Base-by-base conservation (phyloP, 1,284 basidiomycete genomes). In the Pascua sp. region DNA sequence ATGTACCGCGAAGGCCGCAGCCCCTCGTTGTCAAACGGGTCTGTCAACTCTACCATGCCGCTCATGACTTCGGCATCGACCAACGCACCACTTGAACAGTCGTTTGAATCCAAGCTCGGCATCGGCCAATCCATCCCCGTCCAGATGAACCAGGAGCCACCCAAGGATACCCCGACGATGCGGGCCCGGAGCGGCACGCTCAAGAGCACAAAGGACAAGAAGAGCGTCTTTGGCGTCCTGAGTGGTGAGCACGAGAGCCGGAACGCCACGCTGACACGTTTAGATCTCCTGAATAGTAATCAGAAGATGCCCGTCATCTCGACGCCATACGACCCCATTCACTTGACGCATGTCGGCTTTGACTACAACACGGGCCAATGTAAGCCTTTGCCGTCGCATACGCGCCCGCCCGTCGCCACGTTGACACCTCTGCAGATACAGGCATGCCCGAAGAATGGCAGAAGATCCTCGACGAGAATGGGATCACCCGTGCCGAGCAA, bases 391-490 rank as follows among this genome's bases (percentile, higher is more conserved):
- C 7, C 24, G 24, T 32, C 24, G 7, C 24, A 32, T 8, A 13
- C 41, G 16, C 32, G 5, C n/a, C 32, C 15, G 39, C 10, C 12
- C 17, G 15, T 18, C n/a, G 18, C 11, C 17, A 36, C 5, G 51
- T 56, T 66, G 51, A 63, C 39, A 36, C 24, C 7, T 3, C 10
- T 32, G 11, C 53, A 78, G 76, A 93, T 79, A 94, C 90, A 10
- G 96, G 96, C 5, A 82, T 99, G 55, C 96, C 96, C 1, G 94
- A 94, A 75, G 95, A 98, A 79, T 99, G 96, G 96, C 96, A 99
- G 75, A 91, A 97, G 75, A 83, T 98, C 8, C 79, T 99, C 48
- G 91, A 96, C 59, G 94, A 98, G 74, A 92, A 89, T 58, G 96
- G 96, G 53, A 98, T 99, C 75, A 94, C 92, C 24, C 85, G 89